phyloP scores from a whole-genome alignment of 139 green algal genomes.

The Trebouxia sp. region DNA sequence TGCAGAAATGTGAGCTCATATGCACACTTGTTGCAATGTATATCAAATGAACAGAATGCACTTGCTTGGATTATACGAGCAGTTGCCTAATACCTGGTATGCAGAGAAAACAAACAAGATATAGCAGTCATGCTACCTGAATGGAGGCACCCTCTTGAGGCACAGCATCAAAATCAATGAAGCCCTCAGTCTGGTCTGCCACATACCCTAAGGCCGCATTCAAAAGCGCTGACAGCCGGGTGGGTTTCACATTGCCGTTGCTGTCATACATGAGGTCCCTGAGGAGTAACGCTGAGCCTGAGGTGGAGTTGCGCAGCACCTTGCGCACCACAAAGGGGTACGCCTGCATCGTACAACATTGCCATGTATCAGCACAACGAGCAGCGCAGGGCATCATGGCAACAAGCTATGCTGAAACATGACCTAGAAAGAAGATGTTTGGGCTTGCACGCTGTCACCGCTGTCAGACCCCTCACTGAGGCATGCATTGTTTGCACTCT shows the following conservation, averaged over 20 bases:
- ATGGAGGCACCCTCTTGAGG: slow-evolving; percentile 67
- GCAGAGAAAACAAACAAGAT: not conserved
- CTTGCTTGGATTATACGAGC: no score
- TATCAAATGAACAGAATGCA: no score
- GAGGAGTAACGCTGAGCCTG: slow-evolving; percentile 53
- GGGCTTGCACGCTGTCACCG: no score
- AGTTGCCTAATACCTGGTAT: no score
- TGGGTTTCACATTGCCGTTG: slow-evolving; percentile 51
- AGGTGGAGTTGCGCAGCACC: slow-evolving; percentile 66
- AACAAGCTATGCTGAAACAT: no score
- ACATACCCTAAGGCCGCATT: slow-evolving; percentile 80
- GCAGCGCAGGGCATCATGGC: not conserved
- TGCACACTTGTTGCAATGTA: no score
- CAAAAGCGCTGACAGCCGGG: slow-evolving; percentile 72
- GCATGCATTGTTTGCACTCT: no score
- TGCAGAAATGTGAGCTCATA: no score
- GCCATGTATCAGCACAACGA: not conserved
- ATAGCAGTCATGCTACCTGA: slow-evolving; percentile 37
- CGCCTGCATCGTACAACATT: slow-evolving; percentile 51
- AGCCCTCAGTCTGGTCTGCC: slow-evolving; percentile 57
- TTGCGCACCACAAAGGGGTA: slow-evolving; percentile 84
- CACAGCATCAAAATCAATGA: slow-evolving; percentile 80
- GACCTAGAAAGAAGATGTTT: no score
- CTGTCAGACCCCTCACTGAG: no score
- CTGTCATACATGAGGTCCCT: slow-evolving; percentile 69